phyloP scores from a whole-genome alignment of 148 eudicot genomes.

The Arctostaphylos glauca region DNA sequence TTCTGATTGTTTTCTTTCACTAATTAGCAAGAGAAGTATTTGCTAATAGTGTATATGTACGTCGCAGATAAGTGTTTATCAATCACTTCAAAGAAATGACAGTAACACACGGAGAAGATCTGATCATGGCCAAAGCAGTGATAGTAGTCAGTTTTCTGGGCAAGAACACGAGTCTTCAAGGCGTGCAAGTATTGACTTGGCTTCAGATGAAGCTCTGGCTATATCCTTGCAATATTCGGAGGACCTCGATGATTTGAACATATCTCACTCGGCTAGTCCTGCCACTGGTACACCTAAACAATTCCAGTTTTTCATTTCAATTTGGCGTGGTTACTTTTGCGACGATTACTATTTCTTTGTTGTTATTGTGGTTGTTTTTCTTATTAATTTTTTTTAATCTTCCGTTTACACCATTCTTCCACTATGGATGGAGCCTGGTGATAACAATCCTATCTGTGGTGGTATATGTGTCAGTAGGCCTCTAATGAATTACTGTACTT shows the following conservation, averaged over 20 bases:
- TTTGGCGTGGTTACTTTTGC: not conserved
- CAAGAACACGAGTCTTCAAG: slow-evolving; percentile 51
- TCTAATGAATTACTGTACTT: not conserved
- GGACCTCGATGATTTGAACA: slow-evolving; percentile 40
- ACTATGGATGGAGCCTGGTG: not conserved
- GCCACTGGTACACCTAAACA: slow-evolving; percentile 35
- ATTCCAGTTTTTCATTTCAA: not conserved
- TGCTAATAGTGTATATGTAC: not conserved
- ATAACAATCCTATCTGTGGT: not conserved
- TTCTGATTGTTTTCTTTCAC: not conserved
- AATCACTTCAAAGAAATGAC: slow-evolving; percentile 40
- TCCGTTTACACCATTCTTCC: not conserved
- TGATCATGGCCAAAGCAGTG: slow-evolving; percentile 36
- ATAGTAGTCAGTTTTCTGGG: slow-evolving; percentile 25
- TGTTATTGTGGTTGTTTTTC: not conserved
- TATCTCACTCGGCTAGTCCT: slow-evolving; percentile 35
- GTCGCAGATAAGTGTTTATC: slow-evolving; percentile 59
- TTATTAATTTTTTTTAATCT: not conserved
- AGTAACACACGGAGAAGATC: slow-evolving; percentile 25
- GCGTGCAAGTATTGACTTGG: slow-evolving; percentile 43
- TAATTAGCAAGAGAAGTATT: slow-evolving; percentile 4
- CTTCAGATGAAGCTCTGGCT: slow-evolving; percentile 78
- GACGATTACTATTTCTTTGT: not conserved
- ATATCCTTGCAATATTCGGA: slow-evolving; percentile 55
- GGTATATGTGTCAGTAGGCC: not conserved